A percentile compares a stretch with the other conserved stretches of the same genome.
Evolutionary conservation across 2,329 filamentous ascomycete species (phyloP).

Genomic region (Neofusicoccum cordaticola): DNA sequence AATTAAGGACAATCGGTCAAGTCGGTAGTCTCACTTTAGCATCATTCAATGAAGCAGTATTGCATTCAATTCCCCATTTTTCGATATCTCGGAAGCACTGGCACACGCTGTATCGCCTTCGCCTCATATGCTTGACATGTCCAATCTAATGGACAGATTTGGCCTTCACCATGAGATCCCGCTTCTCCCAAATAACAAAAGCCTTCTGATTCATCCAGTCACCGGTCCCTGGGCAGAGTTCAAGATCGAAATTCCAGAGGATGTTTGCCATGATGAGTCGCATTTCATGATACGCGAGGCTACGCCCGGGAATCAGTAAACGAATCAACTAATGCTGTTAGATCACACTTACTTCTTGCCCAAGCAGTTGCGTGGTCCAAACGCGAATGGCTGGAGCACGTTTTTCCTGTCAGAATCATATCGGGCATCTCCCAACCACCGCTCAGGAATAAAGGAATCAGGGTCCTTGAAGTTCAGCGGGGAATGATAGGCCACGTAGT

Average conservation of each 20-base stretch:
- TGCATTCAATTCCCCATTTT: too few relatives aligned
- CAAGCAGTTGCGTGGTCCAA: conserved; percentile 41
- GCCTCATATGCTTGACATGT: too few relatives aligned
- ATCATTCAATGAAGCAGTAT: too few relatives aligned
- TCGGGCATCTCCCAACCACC: conserved; percentile 34
- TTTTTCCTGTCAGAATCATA: conserved; percentile 32
- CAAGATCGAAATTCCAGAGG: conserved; percentile 38
- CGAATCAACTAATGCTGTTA: too few relatives aligned
- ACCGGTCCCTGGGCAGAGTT: conserved; percentile 31
- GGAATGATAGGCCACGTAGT: conserved; percentile 16
- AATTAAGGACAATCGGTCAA: too few relatives aligned
- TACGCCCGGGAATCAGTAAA: neutral
- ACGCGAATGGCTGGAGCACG: conserved; percentile 43
- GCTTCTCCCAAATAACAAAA: conserved; percentile 39
- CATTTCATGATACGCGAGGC: conserved; percentile 40
- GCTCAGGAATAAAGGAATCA: conserved; percentile 38
- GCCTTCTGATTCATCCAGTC: conserved; percentile 32
- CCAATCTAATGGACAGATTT: too few relatives aligned
- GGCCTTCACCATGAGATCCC: too few relatives aligned
- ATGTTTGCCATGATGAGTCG: conserved; percentile 39
- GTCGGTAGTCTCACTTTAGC: too few relatives aligned
- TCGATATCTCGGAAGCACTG: too few relatives aligned
- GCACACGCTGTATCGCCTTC: too few relatives aligned
- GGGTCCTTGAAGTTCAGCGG: conserved; percentile 35
- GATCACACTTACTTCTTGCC: conserved; percentile 34